phyloP scores from a whole-genome alignment of 2,329 filamentous ascomycete genomes.

The Fusarium longipes region DNA sequence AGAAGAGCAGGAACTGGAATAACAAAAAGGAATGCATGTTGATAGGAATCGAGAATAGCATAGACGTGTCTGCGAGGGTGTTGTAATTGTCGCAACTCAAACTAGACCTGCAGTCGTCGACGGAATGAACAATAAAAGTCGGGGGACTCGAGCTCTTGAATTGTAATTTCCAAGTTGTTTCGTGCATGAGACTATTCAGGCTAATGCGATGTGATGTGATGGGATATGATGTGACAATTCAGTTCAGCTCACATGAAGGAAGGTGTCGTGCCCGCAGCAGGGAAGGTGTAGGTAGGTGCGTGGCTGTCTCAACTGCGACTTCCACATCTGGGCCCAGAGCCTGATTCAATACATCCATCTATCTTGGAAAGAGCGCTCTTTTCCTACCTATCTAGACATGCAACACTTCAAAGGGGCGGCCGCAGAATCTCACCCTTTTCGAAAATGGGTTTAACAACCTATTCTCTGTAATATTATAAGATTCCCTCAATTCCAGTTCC shows the following conservation, averaged over 20 bases:
- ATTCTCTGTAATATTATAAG: conserved; percentile 5
- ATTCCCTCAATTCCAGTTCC: not conserved
- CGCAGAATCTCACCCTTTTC: not conserved
- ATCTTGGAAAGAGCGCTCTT: not conserved
- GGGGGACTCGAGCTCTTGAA: not conserved
- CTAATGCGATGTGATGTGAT: conserved; percentile 14
- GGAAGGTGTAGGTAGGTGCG: not conserved
- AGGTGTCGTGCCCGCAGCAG: not conserved
- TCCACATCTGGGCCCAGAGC: conserved; percentile 9
- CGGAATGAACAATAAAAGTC: not conserved
- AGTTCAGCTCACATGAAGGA: conserved; percentile 1
- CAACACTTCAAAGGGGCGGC: not conserved
- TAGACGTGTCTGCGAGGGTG: not conserved
- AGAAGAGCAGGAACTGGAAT: not conserved
- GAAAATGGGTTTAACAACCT: not conserved
- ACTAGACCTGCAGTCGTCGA: not conserved
- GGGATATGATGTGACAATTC: not conserved
- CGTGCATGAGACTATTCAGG: not conserved
- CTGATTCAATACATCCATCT: not conserved
- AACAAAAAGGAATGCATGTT: not conserved
- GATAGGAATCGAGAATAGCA: not conserved
- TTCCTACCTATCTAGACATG: not conserved
- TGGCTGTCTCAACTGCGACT: conserved; percentile 15
- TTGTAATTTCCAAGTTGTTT: conserved; percentile 9
- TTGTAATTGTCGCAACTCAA: not conserved